Base-by-base conservation (phyloP, 495 filamentous ascomycete genomes). In the Mycothermus thermophilus region DNA sequence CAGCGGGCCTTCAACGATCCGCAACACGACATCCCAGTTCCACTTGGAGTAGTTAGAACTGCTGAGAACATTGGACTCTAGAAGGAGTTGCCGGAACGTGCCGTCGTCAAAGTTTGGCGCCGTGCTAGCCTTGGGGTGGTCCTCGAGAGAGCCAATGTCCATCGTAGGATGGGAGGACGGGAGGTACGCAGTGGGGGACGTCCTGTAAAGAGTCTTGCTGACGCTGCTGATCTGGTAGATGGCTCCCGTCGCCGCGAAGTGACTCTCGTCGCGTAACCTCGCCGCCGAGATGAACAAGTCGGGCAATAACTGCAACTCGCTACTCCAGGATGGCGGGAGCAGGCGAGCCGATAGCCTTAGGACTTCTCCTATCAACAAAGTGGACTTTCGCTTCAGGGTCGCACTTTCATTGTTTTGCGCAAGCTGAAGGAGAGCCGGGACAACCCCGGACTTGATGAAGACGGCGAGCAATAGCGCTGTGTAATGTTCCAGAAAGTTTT, bases 141-240 rank as follows among this genome's bases (percentile, higher is more conserved):
- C 83, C 8, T 66, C 60, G 4, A 65, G 45, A 19, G 60, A 49
- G 21, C 56, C 51, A 14, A 59, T 36, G 19, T 63, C 67, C 40
- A 64, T 46, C 37, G 41, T 49, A 31, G 57, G 54, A 35, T 45
- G 61, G 14, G 50, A 42, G 16, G 56, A 58, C 9, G 58, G 45
- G 12, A 58, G 48, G 23, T 54, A 59, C 11, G 40, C 50, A 6
- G 62, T 54, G 2, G 65, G 60, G 6, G 67, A 67, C 19, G 86
- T 92, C 32, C 92, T 74, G 51, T 93, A 84, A 8, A 97, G 60
- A 1, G 88, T 96, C 40, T 84, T 75, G 57, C 88, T 97, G 38
- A 97, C 83, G 48, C 90, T 95, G 57, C 93, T 92, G 5, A 96
- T 87, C 50, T 96, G 90, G 51, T 95, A 97, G 23, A 96, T 82